Conservation (phyloP, 306 rosid genomes). For the Heteromeles arbutifolia region DNA sequence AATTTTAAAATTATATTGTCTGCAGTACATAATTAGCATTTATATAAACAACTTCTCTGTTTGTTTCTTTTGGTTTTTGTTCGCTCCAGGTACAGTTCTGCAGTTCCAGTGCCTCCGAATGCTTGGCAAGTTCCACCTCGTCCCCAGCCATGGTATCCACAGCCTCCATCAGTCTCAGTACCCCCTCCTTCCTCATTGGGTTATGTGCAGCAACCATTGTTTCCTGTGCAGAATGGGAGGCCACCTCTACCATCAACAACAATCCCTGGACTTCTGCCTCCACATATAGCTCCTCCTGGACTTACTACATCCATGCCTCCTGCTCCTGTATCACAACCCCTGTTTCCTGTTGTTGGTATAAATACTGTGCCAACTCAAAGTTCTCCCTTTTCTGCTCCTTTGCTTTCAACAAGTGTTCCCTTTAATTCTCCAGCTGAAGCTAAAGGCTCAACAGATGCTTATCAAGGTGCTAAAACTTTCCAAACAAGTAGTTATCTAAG, state of each 20-base stretch:
- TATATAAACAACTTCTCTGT: neutral
- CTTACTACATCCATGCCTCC: conserved; percentile 59
- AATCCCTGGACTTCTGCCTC: conserved; percentile 38
- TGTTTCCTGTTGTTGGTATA: conserved; percentile 88
- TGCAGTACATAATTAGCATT: neutral
- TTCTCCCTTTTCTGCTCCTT: conserved; percentile 55
- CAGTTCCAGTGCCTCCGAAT: conserved; percentile 52
- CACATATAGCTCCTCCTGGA: conserved; percentile 77
- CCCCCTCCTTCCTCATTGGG: conserved; percentile 67
- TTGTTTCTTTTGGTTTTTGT: conserved; percentile 4
- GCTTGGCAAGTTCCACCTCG: conserved; percentile 78
- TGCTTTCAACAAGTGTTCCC: conserved; percentile 47
- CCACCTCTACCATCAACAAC: conserved; percentile 57
- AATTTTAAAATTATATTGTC: neutral
- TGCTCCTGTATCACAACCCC: conserved; percentile 81
- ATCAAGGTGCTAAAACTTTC: conserved; percentile 40
- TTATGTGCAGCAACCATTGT: conserved; percentile 78
- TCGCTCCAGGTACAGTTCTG: conserved; percentile 55
- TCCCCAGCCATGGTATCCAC: conserved; percentile 86
- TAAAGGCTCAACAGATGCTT: conserved; percentile 46
- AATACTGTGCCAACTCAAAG: conserved; percentile 50
- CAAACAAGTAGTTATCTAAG: conserved; percentile 37
- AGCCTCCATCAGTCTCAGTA: conserved; percentile 58
- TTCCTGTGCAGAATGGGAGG: conserved; percentile 86
- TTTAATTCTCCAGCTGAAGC: conserved; percentile 33